Conservation (phyloP, 345 rosid species). For the Syzygium aromaticum region DNA sequence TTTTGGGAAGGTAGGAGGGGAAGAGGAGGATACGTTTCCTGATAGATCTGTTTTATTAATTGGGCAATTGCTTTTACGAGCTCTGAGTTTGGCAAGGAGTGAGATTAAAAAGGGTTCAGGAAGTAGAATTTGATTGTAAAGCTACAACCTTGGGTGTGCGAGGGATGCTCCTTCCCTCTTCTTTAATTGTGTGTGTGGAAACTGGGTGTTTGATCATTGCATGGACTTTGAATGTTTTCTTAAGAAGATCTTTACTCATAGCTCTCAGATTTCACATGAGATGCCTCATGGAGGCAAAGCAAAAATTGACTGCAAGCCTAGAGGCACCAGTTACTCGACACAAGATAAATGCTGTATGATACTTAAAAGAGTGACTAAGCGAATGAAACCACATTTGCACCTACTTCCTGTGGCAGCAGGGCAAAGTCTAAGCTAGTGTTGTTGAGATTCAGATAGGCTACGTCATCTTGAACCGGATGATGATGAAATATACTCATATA, state of each 20-base stretch:
- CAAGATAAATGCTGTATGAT: neutral
- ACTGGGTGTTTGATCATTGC: neutral
- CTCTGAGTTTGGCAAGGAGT: neutral
- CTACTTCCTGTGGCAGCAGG: neutral
- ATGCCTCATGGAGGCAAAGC: neutral
- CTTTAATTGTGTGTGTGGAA: neutral
- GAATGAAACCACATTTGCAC: neutral
- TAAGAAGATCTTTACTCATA: neutral
- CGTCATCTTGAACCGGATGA: neutral
- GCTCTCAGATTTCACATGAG: neutral
- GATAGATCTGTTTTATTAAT: neutral
- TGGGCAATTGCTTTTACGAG: neutral
- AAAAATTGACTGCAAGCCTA: neutral
- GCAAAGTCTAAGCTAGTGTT: neutral
- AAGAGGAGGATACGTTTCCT: neutral
- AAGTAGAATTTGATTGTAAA: neutral
- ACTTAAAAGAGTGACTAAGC: neutral
- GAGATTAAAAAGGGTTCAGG: neutral
- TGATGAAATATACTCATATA: neutral
- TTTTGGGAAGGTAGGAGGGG: neutral
- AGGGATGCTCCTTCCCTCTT: neutral
- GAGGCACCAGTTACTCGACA: neutral
- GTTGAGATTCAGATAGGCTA: neutral
- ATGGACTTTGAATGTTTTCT: neutral
- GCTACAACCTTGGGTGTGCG: neutral